These are phyloP conservation scores for Ophiorrhiza pumila DNA, from an alignment of 257 asterid species.

Conservation along the genomic window DNA sequence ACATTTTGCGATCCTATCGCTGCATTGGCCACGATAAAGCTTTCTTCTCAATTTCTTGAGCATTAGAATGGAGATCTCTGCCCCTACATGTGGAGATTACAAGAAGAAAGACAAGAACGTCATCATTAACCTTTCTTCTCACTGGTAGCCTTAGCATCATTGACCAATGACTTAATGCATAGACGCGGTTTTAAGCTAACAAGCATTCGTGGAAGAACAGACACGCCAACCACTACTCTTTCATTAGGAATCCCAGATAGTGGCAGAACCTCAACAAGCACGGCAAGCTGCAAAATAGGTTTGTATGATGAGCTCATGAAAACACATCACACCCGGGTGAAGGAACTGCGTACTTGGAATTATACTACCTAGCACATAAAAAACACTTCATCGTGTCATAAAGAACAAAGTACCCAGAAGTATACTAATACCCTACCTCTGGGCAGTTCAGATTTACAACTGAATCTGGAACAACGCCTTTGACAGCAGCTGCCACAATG, in stretches of 20 bases:
- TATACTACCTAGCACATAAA: too few relatives aligned
- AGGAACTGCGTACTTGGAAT: neutral
- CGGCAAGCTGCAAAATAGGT: conserved; percentile 32
- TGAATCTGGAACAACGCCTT: conserved; percentile 37
- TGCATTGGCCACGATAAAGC: too few relatives aligned
- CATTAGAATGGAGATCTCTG: neutral
- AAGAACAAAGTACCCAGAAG: too few relatives aligned
- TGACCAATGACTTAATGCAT: conserved; percentile 34
- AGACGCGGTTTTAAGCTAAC: conserved; percentile 40
- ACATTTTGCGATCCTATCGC: too few relatives aligned
- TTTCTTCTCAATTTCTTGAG: too few relatives aligned
- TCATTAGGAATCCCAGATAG: conserved; percentile 36
- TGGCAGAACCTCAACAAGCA: conserved; percentile 46
- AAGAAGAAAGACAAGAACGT: neutral
- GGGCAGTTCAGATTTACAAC: conserved; percentile 44
- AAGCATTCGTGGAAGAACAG: conserved; percentile 41
- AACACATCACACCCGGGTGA: neutral
- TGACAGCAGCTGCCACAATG: conserved; percentile 43
- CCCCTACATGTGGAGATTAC: neutral
- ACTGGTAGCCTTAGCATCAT: conserved; percentile 22
- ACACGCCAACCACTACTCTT: conserved; percentile 37
- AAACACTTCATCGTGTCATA: neutral
- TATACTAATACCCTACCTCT: conserved; percentile 27
- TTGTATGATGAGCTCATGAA: conserved; percentile 8
- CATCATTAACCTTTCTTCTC: conserved; percentile 17